Percentiles rank a stretch among this genome's conserved stretches.
Evolutionary conservation across 228 moss, liverwort and hornwort species (phyloP).

Genomic region (Sphagnum fallax): DNA sequence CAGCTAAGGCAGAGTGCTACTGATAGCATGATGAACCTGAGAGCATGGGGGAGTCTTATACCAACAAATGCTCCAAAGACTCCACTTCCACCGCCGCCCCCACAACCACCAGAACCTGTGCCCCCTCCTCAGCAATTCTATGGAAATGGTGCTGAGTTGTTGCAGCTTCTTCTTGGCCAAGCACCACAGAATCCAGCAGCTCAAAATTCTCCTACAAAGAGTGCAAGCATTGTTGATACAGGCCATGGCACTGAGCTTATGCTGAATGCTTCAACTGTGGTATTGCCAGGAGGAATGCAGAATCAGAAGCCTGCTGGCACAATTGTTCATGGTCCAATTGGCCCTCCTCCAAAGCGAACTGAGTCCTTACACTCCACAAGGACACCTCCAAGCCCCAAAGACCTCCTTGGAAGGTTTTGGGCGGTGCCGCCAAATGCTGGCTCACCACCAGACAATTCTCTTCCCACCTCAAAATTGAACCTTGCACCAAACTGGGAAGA

Average conservation of each 20-base stretch:
- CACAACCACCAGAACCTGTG: constrained; percentile 10
- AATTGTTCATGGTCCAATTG: constrained; percentile 85
- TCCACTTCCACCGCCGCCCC: constrained; percentile 23
- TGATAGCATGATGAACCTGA: constrained; percentile 14
- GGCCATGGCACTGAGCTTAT: constrained; percentile 24
- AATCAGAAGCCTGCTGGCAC: constrained; percentile 40
- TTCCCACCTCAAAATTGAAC: constrained; percentile 26
- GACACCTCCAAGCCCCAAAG: constrained; percentile 36
- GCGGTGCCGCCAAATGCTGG: constrained; percentile 27
- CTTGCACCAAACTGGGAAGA: constrained; percentile 25
- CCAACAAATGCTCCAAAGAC: constrained; percentile 19
- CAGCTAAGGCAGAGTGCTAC: constrained; percentile 34
- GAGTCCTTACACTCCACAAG: constrained; percentile 19
- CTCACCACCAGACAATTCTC: constrained; percentile 8
- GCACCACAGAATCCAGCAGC: constrained; percentile 14
- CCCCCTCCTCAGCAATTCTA: constrained; percentile 64
- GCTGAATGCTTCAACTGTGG: constrained; percentile 13
- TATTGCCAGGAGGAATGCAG: constrained; percentile 14
- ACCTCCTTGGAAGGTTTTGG: constrained; percentile 85
- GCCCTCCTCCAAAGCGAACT: constrained; percentile 88
- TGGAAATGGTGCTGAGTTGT: constrained; percentile 76
- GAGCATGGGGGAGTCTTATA: constrained; percentile 16
- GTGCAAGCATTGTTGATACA: constrained; percentile 21
- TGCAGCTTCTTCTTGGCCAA: constrained; percentile 69
- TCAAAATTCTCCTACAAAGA: constrained; percentile 19